These are phyloP conservation scores for Sclerotinia nivalis DNA, from an alignment of 2,329 filamentous ascomycete species.

Conservation along the genomic window DNA sequence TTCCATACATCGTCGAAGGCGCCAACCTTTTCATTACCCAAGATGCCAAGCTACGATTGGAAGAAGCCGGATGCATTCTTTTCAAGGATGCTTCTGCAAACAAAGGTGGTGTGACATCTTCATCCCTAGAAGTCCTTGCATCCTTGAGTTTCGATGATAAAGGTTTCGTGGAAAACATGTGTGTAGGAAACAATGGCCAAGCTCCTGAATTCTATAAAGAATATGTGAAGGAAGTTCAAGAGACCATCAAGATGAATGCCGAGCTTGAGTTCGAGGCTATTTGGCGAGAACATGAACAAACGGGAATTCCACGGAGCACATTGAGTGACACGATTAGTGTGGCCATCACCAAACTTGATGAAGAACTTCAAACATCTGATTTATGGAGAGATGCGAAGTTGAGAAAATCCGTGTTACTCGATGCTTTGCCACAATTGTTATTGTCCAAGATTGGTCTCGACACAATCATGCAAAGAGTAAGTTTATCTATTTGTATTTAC, in stretches of 20 bases:
- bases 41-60: slow-evolving; percentile 91
- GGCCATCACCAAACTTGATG: slow-evolving; percentile 94
- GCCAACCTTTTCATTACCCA: slow-evolving; percentile 99
- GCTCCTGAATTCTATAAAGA: slow-evolving; percentile 88
- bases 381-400: slow-evolving; percentile 84
- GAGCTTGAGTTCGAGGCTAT: slow-evolving; percentile 95
- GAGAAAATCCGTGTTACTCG: slow-evolving; percentile 73
- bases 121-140: slow-evolving; percentile 92
- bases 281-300: slow-evolving; percentile 89
- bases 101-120: slow-evolving; percentile 97
- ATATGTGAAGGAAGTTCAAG: slow-evolving; percentile 90
- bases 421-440: slow-evolving; percentile 83
- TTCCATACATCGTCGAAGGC: slow-evolving; percentile 96
- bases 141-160: slow-evolving; percentile 91
- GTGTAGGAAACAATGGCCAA: slow-evolving; percentile 72
- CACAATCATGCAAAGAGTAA: slow-evolving; percentile 76
- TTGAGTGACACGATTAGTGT: slow-evolving; percentile 87
- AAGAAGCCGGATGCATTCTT: slow-evolving; percentile 90
- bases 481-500: slow-evolving; percentile 36
- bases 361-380: slow-evolving; percentile 91
- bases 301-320: slow-evolving; percentile 76
- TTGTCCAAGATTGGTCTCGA: slow-evolving; percentile 89
- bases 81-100: slow-evolving; percentile 99
- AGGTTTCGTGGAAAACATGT: slow-evolving; percentile 92
- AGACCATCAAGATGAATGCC: slow-evolving; percentile 87